Conservation (phyloP, 2,329 filamentous ascomycete genomes). For the Furcasterigmium sp. region DNA sequence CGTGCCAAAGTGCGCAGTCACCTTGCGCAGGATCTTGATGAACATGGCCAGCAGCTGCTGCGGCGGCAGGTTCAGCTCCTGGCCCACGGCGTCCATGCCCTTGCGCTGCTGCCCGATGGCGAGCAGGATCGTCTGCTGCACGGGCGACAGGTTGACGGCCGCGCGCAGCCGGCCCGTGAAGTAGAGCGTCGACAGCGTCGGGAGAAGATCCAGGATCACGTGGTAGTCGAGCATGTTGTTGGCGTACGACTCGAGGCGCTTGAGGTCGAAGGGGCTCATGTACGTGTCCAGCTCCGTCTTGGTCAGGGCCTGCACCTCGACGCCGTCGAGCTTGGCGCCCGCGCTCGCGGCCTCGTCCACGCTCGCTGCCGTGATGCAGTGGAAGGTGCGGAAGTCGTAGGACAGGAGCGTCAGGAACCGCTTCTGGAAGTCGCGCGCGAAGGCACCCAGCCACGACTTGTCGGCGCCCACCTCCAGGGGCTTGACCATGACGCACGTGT, state of each 20-base stretch:
- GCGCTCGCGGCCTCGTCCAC: conserved; percentile 80
- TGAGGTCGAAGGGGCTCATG: conserved; percentile 89
- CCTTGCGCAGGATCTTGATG: conserved; percentile 89
- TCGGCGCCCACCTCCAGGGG: conserved; percentile 67
- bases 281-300: conserved; percentile 72
- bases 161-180: conserved; percentile 71
- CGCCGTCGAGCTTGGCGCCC: conserved; percentile 61
- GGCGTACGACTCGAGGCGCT: conserved; percentile 89
- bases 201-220: conserved; percentile 89
- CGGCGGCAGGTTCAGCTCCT: conserved; percentile 68
- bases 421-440: conserved; percentile 86
- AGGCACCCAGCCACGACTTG: conserved; percentile 81
- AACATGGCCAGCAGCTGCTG: conserved; percentile 93
- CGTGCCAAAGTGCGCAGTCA: conserved; percentile 70
- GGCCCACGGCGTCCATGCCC: conserved; percentile 72
- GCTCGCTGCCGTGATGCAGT: conserved; percentile 71
- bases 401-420: conserved; percentile 88
- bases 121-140: conserved; percentile 84
- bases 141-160: conserved; percentile 66
- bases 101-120: conserved; percentile 89
- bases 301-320: conserved; percentile 49
- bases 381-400: conserved; percentile 86
- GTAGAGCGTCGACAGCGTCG: conserved; percentile 74
- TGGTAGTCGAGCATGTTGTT: conserved; percentile 98
- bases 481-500: conserved; percentile 95